phyloP scores from a whole-genome alignment of 2,329 filamentous ascomycete genomes.

The Fusarium napiforme region DNA sequence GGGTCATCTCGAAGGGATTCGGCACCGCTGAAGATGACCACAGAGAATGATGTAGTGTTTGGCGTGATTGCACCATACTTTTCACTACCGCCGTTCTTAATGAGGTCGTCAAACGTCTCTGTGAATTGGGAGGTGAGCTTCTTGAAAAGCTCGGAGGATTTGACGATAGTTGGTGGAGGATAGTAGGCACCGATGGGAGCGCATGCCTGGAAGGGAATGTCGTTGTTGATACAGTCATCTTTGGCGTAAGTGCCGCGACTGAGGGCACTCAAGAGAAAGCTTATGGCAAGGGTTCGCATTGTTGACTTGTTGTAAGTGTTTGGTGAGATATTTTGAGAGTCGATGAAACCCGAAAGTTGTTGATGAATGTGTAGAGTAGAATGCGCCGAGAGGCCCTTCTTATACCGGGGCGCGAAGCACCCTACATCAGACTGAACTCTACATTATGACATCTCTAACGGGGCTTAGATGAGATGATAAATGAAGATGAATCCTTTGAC shows the following conservation, averaged over 20 bases:
- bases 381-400: not conserved
- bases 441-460: rapidly evolving
- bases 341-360: not conserved
- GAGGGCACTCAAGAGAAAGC: not conserved
- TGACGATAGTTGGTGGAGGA: conserved; percentile 25
- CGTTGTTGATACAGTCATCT: not conserved
- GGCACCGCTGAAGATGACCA: conserved; percentile 31
- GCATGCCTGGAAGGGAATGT: conserved; percentile 33
- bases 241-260: not conserved
- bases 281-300: not conserved
- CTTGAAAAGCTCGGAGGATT: not conserved
- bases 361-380: not conserved
- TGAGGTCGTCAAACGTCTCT: conserved; percentile 21
- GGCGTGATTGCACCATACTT: conserved; percentile 25
- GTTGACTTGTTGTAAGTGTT: rapidly evolving
- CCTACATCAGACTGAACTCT: rapidly evolving
- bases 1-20: conserved; percentile 9
- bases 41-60: conserved; percentile 38
- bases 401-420: not conserved
- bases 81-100: conserved; percentile 23
- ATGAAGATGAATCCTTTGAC: not conserved
- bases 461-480: conserved; percentile 7
- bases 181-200: conserved; percentile 37
- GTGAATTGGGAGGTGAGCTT: conserved; percentile 11
- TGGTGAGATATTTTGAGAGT: not conserved